Evolutionary conservation across 2,329 filamentous ascomycete genomes (phyloP), one percentile per base, ranked within the genome.

Genomic region (Fusarium penzigii): DNA sequence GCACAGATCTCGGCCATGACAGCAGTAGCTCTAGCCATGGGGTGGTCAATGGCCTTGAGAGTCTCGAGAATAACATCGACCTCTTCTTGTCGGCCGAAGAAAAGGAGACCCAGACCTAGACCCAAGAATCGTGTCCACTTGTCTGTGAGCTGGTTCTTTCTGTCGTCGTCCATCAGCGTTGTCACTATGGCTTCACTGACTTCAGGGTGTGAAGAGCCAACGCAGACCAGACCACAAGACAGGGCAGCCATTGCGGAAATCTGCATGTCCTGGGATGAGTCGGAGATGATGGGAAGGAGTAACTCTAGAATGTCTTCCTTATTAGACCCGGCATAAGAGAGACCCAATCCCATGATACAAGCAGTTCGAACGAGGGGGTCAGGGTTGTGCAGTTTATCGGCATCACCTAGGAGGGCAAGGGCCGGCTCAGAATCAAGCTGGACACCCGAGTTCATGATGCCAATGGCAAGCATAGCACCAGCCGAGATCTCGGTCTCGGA

Each of bases 111-210:
- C 57, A 99, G 82, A 59, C 94, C 94, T 40, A 99, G 86, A 17
- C 90, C 92, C 77, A 99, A 88, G 77, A 99, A 99, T 16, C 94
- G 87, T 32, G 92, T 94, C 94, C 94, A 99, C 75, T 97, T 99
- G 75, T 97, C 91, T 63, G 95, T 97, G 55, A 99, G 79, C 71
- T 96, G 92, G 66, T 84, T 87, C 74, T 89, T 88, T 51, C 92
- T 86, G 54, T 97, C 93, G 52, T 97, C 93, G 62, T 99, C 94
- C 73, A 99, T 84, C 63, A 99, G 80, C 1, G 93, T 96, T 50
- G 89, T 90, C 48, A 97, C 87, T 63, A 99, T 94, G 10, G 92
- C 88, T 73, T 96, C 90, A 59, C 89, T 94, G 54, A 97, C 88
- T 63, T 96, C 91, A 36, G 92, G 84, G 67, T 97, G 88, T 5